Evolutionary conservation across 768 basidiomycete species (phyloP), one percentile per base, ranked within the genome.

Genomic region (Collybiopsis confluens): DNA sequence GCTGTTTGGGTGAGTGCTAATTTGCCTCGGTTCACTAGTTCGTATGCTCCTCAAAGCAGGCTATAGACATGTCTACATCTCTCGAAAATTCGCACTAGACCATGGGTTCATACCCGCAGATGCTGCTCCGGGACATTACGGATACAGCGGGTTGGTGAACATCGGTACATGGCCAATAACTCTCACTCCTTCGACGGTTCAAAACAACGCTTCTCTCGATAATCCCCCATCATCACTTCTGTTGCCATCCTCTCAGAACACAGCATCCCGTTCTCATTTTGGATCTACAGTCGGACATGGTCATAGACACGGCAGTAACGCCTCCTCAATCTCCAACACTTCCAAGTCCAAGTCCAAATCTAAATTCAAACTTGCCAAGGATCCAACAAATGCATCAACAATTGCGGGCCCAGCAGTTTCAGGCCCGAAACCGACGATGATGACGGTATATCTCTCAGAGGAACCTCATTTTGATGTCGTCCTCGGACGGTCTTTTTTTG

Each of bases 401-500:
- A n/a, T n/a, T n/a, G n/a, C n/a, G n/a, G n/a, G n/a, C n/a, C n/a
- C n/a, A n/a, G n/a, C n/a, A n/a, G n/a, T n/a, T n/a, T n/a, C n/a
- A n/a, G 47, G 56, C 18, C 66, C 71, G 1, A 77, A 76, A 61
- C 68, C 72, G 3, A 76, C 77, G 10, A 64, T 73, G 55, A 65
- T 86, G 21, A 64, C 81, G 0, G 94, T 98, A 8, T 94, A 90
- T 68, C 79, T 98, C 27, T 88, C 90, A 3, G 97, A 99, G 65
- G 95, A 97, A 65, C 85, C 88, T 0, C 93, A 98, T 63, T 98
- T 98, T 68, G 94, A 97, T 61, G 90, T 98, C 44, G 88, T 98
- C 4, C 79, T 98, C 5, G 95, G 95, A 1, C 77, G 95, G 23
- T 85, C 84, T 21, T 94, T 97, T 63, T 82, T 87, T 57, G 88